phyloP scores from a whole-genome alignment of 192 early-diverging fungal genomes.

The Coemansia guatemalensis region DNA sequence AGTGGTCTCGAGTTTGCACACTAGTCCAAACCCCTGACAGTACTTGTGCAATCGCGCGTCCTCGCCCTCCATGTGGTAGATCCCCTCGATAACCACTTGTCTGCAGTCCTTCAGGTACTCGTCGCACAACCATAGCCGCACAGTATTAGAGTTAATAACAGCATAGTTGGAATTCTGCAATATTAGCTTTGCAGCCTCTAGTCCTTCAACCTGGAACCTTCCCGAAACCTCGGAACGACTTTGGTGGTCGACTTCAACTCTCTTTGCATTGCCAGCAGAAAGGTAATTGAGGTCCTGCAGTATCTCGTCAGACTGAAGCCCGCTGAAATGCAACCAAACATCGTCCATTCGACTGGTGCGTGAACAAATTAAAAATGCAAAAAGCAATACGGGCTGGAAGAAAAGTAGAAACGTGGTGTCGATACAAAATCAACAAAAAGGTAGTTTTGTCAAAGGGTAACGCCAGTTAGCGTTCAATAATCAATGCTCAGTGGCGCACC shows the following conservation, averaged over 20 bases:
- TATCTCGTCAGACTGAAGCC: conserved; percentile 10
- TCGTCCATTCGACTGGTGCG: conserved; percentile 11
- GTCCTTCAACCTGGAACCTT: conserved; percentile 5
- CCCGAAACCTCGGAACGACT: conserved; percentile 6
- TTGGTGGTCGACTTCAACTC: conserved; percentile 6
- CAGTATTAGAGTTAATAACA: conserved; percentile 4
- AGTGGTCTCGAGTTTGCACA: conserved; percentile 13
- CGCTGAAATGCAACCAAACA: conserved; percentile 35
- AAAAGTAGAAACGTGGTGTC: neutral
- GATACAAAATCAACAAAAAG: too few relatives aligned
- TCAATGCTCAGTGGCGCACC: too few relatives aligned
- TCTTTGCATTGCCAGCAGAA: neutral
- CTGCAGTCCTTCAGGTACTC: conserved; percentile 12
- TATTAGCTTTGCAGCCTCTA: conserved; percentile 9
- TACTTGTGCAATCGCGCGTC: conserved; percentile 15
- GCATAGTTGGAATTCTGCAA: conserved; percentile 19
- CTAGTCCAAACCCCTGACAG: conserved; percentile 20
- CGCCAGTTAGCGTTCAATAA: too few relatives aligned
- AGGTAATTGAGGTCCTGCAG: conserved; percentile 10
- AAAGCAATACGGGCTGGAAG: neutral
- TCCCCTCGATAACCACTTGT: conserved; percentile 10
- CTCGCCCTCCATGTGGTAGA: neutral
- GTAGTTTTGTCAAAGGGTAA: too few relatives aligned
- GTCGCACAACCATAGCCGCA: conserved; percentile 13
- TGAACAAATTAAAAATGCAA: neutral